phyloP scores from a whole-genome alignment of 768 basidiomycete species.

The Naematelia aurantialba region DNA sequence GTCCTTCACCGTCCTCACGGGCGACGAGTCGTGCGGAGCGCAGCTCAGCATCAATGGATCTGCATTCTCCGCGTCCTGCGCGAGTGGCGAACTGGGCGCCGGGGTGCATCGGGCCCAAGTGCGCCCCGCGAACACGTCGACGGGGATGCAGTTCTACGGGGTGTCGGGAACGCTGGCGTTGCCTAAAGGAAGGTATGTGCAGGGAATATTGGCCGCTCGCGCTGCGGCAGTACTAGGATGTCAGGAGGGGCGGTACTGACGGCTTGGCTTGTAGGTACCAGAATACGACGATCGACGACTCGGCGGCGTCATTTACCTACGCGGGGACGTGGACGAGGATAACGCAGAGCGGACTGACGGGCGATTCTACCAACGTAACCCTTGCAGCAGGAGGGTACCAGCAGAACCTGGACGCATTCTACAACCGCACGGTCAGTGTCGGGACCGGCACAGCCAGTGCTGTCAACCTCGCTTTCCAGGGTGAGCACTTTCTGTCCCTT shows the following conservation, averaged over 20 bases:
- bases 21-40: not conserved
- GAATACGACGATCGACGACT: constrained; percentile 18
- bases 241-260: too few species aligned
- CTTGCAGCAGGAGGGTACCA: not conserved
- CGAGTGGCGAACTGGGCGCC: not conserved
- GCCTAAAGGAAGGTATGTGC: constrained; percentile 2
- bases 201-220: too few species aligned
- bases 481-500: too few species aligned
- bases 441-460: constrained; percentile 12
- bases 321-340: constrained; percentile 24
- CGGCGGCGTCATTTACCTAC: constrained; percentile 11
- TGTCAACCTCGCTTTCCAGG: constrained; percentile 20
- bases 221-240: too few species aligned
- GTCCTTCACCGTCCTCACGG: constrained; percentile 10
- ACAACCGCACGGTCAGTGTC: constrained; percentile 21
- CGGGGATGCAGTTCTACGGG: constrained; percentile 10
- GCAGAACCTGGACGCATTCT: constrained; percentile 12
- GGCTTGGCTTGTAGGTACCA: too few species aligned
- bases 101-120: constrained; percentile 9
- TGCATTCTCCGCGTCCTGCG: constrained; percentile 2
- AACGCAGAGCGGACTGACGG: not conserved
- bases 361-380: not conserved
- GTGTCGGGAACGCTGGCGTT: not conserved
- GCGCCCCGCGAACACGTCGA: not conserved
- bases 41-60: constrained; percentile 10